Percentiles rank a stretch among this genome's conserved stretches.
phyloP scores from a whole-genome alignment of 495 filamentous ascomycete species.

The Talaromyces ruber region DNA sequence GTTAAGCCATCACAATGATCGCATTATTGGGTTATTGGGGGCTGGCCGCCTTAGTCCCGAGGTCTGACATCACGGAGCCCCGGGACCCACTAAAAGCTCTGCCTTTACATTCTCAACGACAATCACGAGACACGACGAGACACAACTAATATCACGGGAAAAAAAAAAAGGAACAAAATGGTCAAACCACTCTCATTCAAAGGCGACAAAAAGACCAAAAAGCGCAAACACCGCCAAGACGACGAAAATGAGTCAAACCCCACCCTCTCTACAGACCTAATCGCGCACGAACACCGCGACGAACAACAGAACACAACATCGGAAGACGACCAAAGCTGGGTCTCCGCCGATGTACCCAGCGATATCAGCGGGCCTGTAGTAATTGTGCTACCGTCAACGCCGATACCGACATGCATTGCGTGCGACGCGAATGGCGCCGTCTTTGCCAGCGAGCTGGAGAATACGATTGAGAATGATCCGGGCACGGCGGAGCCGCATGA shows the following conservation, averaged over 20 bases:
- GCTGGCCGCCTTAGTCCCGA: neutral
- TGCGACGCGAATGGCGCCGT: constrained; percentile 79
- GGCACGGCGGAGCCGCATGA: constrained; percentile 84
- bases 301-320: constrained; percentile 31
- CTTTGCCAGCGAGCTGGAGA: constrained; percentile 71
- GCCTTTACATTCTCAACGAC: too few relatives aligned
- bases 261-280: constrained; percentile 22
- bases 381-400: constrained; percentile 62
- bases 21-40: neutral
- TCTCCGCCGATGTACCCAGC: constrained; percentile 63
- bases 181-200: constrained; percentile 88
- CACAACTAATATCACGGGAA: too few relatives aligned
- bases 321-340: constrained; percentile 75
- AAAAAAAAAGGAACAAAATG: constrained; percentile 23
- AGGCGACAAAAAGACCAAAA: constrained; percentile 92
- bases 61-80: neutral
- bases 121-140: too few relatives aligned
- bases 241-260: constrained; percentile 29
- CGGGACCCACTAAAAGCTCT: neutral
- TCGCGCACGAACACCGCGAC: constrained; percentile 13
- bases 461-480: constrained; percentile 71
- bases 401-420: constrained; percentile 58
- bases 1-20: neutral
- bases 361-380: constrained; percentile 84
- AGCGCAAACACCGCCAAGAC: constrained; percentile 56